Percentiles rank a stretch among this genome's conserved stretches.
Evolutionary conservation across 768 basidiomycete genomes (phyloP).

Genomic region (Lyophyllum atratum): DNA sequence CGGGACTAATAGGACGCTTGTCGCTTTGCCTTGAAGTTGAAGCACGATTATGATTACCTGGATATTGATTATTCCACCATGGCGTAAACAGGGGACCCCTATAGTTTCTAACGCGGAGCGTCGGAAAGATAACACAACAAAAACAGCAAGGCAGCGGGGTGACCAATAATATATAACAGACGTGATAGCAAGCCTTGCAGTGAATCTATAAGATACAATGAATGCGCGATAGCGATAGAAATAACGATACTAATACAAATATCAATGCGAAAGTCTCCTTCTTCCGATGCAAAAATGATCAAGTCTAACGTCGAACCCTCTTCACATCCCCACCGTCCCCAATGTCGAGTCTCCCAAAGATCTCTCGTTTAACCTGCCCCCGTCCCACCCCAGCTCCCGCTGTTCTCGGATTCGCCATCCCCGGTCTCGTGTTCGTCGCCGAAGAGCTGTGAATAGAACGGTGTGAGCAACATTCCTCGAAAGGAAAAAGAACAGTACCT

Average conservation of each 20-base stretch:
- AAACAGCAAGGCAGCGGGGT: too few species aligned
- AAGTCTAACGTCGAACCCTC: slow-evolving; percentile 28
- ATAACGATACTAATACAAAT: not conserved
- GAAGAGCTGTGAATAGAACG: slow-evolving; percentile 16
- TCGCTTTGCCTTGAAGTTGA: too few species aligned
- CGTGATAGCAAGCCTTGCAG: too few species aligned
- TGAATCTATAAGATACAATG: too few species aligned
- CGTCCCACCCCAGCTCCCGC: slow-evolving; percentile 32
- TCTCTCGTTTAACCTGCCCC: slow-evolving; percentile 26
- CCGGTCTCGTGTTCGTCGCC: slow-evolving; percentile 25
- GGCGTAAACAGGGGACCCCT: too few species aligned
- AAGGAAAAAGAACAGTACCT: slow-evolving; percentile 16
- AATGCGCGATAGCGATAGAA: too few species aligned
- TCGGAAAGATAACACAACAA: too few species aligned
- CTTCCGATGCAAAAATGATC: not conserved
- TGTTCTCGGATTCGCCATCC: slow-evolving; percentile 40
- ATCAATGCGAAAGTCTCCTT: not conserved
- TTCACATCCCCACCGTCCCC: slow-evolving; percentile 46
- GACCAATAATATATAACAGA: too few species aligned
- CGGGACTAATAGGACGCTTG: too few species aligned
- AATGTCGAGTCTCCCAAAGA: slow-evolving; percentile 38
- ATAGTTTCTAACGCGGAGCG: too few species aligned
- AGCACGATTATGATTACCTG: too few species aligned
- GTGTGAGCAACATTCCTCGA: not conserved
- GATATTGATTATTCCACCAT: too few species aligned